phyloP scores from a whole-genome alignment of 208 protist genomes.

The Herpetomonas tarakana region DNA sequence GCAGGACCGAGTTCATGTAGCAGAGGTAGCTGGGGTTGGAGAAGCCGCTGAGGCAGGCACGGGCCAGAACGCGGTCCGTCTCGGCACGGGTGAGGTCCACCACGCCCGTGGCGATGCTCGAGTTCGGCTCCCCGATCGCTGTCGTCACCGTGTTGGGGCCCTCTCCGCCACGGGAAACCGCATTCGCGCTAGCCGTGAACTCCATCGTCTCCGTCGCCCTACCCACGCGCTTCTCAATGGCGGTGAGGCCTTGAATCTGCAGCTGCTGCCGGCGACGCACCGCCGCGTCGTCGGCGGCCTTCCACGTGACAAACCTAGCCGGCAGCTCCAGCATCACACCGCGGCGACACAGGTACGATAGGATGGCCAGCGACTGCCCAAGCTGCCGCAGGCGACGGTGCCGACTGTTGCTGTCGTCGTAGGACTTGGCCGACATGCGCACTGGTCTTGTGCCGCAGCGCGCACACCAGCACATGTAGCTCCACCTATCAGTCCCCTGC shows the following conservation, averaged over 20 bases:
- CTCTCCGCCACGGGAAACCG: not conserved
- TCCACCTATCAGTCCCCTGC: conserved; percentile 34
- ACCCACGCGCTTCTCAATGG: conserved; percentile 24
- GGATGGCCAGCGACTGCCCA: conserved; percentile 40
- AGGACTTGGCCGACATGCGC: conserved; percentile 26
- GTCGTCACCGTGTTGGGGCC: not conserved
- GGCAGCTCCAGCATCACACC: conserved; percentile 37
- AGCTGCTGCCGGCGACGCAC: conserved; percentile 28
- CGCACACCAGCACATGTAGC: conserved; percentile 51
- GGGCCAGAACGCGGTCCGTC: conserved; percentile 38
- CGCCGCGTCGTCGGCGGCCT: conserved; percentile 12
- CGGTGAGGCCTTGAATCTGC: conserved; percentile 10
- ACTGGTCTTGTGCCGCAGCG: conserved; percentile 29
- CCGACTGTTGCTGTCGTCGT: conserved; percentile 25
- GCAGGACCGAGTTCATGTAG: conserved; percentile 96
- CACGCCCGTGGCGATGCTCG: not conserved
- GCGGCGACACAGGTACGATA: conserved; percentile 36
- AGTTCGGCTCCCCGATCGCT: conserved; percentile 6
- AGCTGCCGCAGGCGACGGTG: conserved; percentile 37
- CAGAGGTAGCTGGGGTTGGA: conserved; percentile 93
- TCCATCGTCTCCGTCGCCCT: conserved; percentile 21
- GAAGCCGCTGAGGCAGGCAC: conserved; percentile 71
- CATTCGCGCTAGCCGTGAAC: not conserved
- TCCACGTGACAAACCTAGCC: conserved; percentile 19
- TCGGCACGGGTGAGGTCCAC: conserved; percentile 25